Conservation (phyloP, 1,284 basidiomycete genomes). For the Cutaneotrichosporon mucoides region DNA sequence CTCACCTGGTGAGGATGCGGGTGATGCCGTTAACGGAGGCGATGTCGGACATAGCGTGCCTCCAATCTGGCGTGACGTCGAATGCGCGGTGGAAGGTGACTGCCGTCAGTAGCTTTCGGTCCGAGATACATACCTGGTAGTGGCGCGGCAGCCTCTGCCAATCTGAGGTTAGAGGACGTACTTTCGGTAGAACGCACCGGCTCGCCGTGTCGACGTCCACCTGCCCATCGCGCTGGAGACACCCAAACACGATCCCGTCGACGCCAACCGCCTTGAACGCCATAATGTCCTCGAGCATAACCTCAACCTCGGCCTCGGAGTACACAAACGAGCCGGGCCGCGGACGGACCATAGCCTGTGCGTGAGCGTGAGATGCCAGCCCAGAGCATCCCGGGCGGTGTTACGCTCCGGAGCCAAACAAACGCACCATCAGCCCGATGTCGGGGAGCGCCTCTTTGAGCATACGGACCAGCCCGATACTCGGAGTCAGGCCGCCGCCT, state of each 20-base stretch:
- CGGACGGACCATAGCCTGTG: slow-evolving; percentile 71
- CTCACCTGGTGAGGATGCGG: slow-evolving; percentile 66
- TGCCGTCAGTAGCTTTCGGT: slow-evolving; percentile 29
- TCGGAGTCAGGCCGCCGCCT: slow-evolving; percentile 75
- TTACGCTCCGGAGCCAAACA: no score
- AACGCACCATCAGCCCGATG: slow-evolving; percentile 62
- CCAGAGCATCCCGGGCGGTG: no score
- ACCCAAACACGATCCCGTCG: slow-evolving; percentile 67
- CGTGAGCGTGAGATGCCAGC: slow-evolving; percentile 1
- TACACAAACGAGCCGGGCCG: slow-evolving; percentile 73
- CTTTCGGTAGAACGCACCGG: slow-evolving; percentile 6
- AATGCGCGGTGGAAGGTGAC: slow-evolving; percentile 80
- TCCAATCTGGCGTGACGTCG: slow-evolving; percentile 62
- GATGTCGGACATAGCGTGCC: slow-evolving; percentile 57
- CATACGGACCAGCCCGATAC: slow-evolving; percentile 61
- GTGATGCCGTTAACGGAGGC: slow-evolving; percentile 60
- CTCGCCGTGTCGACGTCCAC: slow-evolving; percentile 59
- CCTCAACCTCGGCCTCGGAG: slow-evolving; percentile 58
- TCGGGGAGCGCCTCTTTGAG: slow-evolving; percentile 55
- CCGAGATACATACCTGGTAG: slow-evolving; percentile 57
- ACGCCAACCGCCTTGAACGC: slow-evolving; percentile 50
- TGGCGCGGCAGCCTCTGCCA: slow-evolving; percentile 59
- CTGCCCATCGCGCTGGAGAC: slow-evolving; percentile 58
- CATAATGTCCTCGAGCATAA: slow-evolving; percentile 68
- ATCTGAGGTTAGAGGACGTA: slow-evolving; percentile 5